Conservation (phyloP, 306 rosid genomes). For the Erythrophleum fordii region DNA sequence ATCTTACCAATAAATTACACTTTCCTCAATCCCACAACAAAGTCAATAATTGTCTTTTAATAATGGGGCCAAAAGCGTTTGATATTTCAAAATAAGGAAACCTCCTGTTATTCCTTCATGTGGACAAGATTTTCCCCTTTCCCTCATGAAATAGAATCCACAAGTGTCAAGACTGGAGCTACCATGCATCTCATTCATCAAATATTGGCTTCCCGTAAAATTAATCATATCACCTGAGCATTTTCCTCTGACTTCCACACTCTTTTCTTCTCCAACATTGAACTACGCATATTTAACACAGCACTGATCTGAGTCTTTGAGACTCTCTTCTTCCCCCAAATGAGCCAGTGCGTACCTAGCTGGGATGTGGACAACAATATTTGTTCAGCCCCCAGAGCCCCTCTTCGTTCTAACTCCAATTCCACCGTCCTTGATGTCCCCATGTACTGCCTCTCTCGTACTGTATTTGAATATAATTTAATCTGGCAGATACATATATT, state of each 20-base stretch:
- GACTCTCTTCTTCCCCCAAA: conserved; percentile 32
- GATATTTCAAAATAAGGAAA: not conserved
- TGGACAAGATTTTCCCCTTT: conserved; percentile 52
- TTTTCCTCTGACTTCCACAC: not conserved
- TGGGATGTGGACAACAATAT: conserved; percentile 68
- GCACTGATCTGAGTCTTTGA: not conserved
- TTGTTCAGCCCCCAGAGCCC: conserved; percentile 32
- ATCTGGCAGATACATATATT: no score
- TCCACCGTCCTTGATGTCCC: conserved; percentile 61
- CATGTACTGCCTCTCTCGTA: conserved; percentile 44
- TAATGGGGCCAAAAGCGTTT: not conserved
- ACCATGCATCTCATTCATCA: conserved; percentile 13
- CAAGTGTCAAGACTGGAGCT: conserved; percentile 16
- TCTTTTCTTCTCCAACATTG: conserved; percentile 5
- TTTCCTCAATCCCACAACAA: not conserved
- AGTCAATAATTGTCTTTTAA: not conserved
- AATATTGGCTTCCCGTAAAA: not conserved
- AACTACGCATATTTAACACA: not conserved
- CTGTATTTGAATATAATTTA: no score
- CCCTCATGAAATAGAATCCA: conserved; percentile 41
- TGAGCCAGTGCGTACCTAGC: conserved; percentile 93
- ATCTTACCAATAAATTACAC: not conserved
- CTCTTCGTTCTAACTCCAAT: conserved; percentile 53
- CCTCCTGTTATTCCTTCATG: conserved; percentile 30
- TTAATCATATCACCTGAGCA: not conserved